These are phyloP conservation scores for Syzygium aqueum DNA, from an alignment of 345 rosid genomes.

Conservation along the genomic window DNA sequence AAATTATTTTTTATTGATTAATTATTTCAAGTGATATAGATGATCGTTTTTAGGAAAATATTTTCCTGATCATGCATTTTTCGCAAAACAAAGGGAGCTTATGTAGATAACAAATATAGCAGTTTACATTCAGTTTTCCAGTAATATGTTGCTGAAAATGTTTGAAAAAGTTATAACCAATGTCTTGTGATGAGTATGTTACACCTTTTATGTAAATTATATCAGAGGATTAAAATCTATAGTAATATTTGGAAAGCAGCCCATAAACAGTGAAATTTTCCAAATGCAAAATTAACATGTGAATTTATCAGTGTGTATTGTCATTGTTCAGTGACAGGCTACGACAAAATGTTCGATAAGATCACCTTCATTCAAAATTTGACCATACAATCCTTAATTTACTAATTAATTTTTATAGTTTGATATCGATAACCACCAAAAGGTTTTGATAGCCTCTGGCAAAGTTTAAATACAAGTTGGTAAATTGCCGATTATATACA, in stretches of 20 bases:
- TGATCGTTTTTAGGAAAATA: not conserved
- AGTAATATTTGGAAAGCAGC: not conserved
- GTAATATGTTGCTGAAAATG: not conserved
- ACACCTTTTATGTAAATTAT: not conserved
- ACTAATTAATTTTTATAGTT: not conserved
- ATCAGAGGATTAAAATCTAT: not conserved
- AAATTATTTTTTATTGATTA: not conserved
- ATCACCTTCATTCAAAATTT: not conserved
- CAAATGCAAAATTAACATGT: not conserved
- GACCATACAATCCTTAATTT: not conserved
- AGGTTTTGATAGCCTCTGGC: not conserved
- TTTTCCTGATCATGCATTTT: not conserved
- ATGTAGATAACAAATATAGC: not conserved
- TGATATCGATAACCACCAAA: not conserved
- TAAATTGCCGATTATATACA: not conserved
- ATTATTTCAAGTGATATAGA: not conserved
- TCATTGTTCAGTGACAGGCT: rapidly evolving
- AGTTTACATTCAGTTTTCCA: not conserved
- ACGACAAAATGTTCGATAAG: not conserved
- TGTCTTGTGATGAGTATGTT: not conserved
- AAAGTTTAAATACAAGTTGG: too few relatives aligned
- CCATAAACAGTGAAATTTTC: not conserved
- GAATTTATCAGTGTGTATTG: not conserved
- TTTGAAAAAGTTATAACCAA: not conserved
- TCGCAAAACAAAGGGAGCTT: not conserved